Percentiles rank a stretch among this genome's conserved stretches.
Evolutionary conservation across 352 stramenopile genomes (phyloP).

Genomic region (Elongisporangium anandrum): DNA sequence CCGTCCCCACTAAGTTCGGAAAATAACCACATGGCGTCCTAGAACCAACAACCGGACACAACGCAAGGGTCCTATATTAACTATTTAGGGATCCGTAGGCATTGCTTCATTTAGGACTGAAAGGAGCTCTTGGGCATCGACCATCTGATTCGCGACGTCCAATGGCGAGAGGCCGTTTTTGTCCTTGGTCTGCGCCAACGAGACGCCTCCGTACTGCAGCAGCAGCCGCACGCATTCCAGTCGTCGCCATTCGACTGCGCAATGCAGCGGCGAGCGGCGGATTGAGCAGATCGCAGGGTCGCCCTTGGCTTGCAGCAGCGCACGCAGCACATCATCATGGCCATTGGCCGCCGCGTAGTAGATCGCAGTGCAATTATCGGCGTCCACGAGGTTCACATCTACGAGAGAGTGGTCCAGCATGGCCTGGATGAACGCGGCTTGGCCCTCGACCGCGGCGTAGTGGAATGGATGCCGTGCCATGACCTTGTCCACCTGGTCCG

Average conservation of each 20-base stretch:
- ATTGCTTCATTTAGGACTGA: background rate
- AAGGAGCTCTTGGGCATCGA: background rate
- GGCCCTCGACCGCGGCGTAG: conserved; percentile 72
- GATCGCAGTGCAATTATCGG: conserved; percentile 57
- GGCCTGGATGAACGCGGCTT: conserved; percentile 42
- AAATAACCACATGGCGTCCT: background rate
- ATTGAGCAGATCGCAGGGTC: conserved; percentile 59
- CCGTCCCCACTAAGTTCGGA: background rate
- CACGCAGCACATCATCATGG: conserved; percentile 40
- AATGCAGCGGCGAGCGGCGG: conserved; percentile 65
- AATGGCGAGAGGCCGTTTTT: conserved; percentile 39
- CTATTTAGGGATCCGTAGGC: background rate
- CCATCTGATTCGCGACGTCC: conserved; percentile 27
- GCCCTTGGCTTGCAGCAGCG: conserved; percentile 37
- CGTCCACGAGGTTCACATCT: conserved; percentile 60
- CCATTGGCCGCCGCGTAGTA: conserved; percentile 77
- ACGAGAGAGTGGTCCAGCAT: conserved; percentile 54
- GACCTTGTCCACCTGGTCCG: conserved; percentile 63
- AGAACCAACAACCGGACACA: background rate
- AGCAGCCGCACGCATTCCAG: conserved; percentile 54
- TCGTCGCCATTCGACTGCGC: conserved; percentile 70
- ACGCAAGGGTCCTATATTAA: background rate
- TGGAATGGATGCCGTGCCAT: conserved; percentile 82
- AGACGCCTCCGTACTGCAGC: conserved; percentile 28
- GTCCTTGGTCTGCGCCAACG: conserved; percentile 15